Evolutionary conservation across 1,139 yeast species (phyloP).

Genomic region (Candida smagusa): DNA sequence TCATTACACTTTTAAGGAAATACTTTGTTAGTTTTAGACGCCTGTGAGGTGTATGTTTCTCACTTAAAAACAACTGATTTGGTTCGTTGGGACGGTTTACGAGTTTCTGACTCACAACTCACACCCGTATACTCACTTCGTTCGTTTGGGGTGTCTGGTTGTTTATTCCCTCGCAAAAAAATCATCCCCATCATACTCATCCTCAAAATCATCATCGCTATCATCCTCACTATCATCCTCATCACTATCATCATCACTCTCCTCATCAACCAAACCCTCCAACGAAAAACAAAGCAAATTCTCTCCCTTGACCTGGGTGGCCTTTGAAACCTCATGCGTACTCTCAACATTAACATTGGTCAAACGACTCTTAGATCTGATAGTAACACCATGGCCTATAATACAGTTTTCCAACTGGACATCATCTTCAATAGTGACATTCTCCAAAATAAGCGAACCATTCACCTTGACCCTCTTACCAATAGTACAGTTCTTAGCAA

Average conservation of each 20-base stretch:
- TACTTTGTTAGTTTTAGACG: no score
- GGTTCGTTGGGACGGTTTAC: no score
- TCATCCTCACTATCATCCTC: constrained; percentile 19
- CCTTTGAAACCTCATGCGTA: constrained; percentile 58
- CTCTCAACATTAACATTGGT: constrained; percentile 86
- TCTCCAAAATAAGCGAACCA: constrained; percentile 77
- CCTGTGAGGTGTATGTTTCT: no score
- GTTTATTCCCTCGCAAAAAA: constrained; percentile 22
- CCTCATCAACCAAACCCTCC: constrained; percentile 45
- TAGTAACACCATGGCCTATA: constrained; percentile 63
- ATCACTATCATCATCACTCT: constrained; percentile 22
- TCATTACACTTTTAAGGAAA: no score
- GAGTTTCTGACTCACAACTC: no score
- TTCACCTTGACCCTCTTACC: constrained; percentile 87
- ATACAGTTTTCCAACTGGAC: constrained; percentile 87
- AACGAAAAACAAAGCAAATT: constrained; percentile 65
- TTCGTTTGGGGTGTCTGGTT: background rate
- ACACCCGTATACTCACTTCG: no score
- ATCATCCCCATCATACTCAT: constrained; percentile 44
- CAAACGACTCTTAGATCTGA: constrained; percentile 59
- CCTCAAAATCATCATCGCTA: constrained; percentile 29
- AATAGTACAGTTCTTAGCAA: constrained; percentile 72
- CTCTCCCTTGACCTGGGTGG: constrained; percentile 77
- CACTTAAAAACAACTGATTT: no score
- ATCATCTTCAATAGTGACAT: constrained; percentile 75